A percentile compares a stretch with the other conserved stretches of the same genome.
Evolutionary conservation across 1,284 basidiomycete species (phyloP).

Genomic region (Quambalaria eucalypti): DNA sequence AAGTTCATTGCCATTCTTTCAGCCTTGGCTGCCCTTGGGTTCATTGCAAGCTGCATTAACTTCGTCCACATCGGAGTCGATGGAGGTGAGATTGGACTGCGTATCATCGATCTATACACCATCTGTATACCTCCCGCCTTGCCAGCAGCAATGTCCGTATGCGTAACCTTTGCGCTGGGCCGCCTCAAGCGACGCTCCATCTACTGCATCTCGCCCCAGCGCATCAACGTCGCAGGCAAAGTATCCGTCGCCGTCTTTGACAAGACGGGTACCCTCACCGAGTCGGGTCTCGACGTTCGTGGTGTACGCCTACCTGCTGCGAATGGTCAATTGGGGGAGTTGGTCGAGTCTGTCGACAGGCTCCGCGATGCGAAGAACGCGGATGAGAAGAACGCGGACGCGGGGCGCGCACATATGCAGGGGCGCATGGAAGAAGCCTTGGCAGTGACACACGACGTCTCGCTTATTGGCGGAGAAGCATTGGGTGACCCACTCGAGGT

Average conservation of each 20-base stretch:
- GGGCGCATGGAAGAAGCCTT: conserved; percentile 12
- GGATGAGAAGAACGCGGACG: background rate
- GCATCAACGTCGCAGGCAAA: conserved; percentile 24
- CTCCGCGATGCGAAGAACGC: background rate
- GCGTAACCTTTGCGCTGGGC: conserved; percentile 14
- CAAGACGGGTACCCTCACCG: conserved; percentile 25
- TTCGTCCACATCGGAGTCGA: conserved; percentile 21
- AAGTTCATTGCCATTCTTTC: conserved; percentile 14
- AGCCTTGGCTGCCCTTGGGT: conserved; percentile 15
- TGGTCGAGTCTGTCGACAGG: background rate
- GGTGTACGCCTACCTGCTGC: conserved; percentile 8
- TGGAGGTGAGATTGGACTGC: conserved; percentile 15
- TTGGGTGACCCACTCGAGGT: conserved; percentile 25
- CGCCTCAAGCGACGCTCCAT: conserved; percentile 11
- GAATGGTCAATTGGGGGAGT: conserved; percentile 6
- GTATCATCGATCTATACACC: conserved; percentile 19
- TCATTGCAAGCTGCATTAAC: conserved; percentile 14
- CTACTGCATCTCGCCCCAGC: conserved; percentile 19
- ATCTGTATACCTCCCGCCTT: conserved; percentile 16
- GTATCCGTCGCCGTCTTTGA: conserved; percentile 18
- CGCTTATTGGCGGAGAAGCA: conserved; percentile 13
- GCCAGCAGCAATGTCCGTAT: conserved; percentile 15
- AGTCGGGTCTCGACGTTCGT: conserved; percentile 16
- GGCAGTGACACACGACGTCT: conserved; percentile 18
- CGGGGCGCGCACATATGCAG: too few relatives aligned